These are phyloP conservation scores for Nannochloris sp. DNA, from an alignment of 139 green algal genomes.

Conservation along the genomic window DNA sequence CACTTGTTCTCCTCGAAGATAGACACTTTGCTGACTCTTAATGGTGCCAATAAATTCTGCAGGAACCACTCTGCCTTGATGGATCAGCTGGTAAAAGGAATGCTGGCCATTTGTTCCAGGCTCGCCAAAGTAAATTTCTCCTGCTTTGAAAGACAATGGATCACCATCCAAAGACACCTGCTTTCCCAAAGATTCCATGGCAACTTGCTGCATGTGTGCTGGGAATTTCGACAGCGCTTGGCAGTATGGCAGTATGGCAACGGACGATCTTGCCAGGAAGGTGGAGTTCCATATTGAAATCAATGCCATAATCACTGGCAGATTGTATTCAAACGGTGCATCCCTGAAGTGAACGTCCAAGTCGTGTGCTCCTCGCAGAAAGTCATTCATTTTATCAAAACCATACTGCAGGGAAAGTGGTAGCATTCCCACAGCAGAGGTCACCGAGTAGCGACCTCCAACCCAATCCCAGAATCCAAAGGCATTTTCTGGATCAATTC, in stretches of 20 bases:
- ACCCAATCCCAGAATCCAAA: conserved; percentile 99
- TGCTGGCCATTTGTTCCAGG: conserved; percentile 99
- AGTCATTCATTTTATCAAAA: conserved; percentile 58
- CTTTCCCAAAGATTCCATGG: conserved; percentile 99
- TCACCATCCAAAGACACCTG: conserved; percentile 83
- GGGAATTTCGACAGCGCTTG: conserved; percentile 95
- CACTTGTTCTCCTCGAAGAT: conserved; percentile 89
- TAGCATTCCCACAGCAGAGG: conserved; percentile 89
- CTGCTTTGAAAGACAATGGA: conserved; percentile 75
- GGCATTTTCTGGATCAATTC: conserved; percentile 94
- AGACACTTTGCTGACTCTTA: conserved; percentile 87
- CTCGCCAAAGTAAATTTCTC: conserved; percentile 99
- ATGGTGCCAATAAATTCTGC: conserved; percentile 99
- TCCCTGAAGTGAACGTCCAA: conserved; percentile 90
- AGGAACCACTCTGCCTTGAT: conserved; percentile 74
- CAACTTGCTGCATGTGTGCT: conserved; percentile 97
- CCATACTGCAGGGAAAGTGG: conserved; percentile 97
- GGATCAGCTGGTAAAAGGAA: conserved; percentile 94
- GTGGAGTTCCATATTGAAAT: conserved; percentile 90
- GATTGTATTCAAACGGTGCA: conserved; percentile 85
- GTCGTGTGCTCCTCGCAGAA: conserved; percentile 77
- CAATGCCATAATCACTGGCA: conserved; percentile 93
- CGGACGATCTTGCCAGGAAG: conserved; percentile 84
- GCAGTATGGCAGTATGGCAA: conserved; percentile 96
- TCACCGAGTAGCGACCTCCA: conserved; percentile 93